phyloP scores from a whole-genome alignment of 2,329 filamentous ascomycete genomes.

The Penicillium capsulatum region DNA sequence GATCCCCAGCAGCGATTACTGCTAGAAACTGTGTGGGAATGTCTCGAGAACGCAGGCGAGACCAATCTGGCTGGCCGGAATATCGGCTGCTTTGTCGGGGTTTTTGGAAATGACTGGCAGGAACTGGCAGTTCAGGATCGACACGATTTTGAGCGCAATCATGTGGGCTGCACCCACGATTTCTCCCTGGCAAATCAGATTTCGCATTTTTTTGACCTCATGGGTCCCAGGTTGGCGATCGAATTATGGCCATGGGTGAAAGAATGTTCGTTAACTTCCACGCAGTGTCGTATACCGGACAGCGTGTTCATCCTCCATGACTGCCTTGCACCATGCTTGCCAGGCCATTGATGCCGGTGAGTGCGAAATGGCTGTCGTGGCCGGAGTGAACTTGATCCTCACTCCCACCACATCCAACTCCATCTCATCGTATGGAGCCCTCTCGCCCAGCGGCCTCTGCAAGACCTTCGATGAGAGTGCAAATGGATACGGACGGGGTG shows the following conservation, averaged over 20 bases:
- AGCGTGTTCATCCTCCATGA: conserved; percentile 35
- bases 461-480: conserved; percentile 25
- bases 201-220: conserved; percentile 23
- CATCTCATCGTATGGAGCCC: conserved; percentile 29
- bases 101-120: conserved; percentile 27
- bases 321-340: conserved; percentile 26
- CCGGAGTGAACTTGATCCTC: conserved; percentile 32
- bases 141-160: conserved; percentile 14
- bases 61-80: conserved; percentile 28
- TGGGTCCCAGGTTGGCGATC: conserved; percentile 21
- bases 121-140: conserved; percentile 19
- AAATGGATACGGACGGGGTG: conserved; percentile 32
- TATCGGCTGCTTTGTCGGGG: conserved; percentile 27
- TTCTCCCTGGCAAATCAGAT: conserved; percentile 25
- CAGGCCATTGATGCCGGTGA: conserved; percentile 14
- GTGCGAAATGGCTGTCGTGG: conserved; percentile 27
- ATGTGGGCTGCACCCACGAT: conserved; percentile 13
- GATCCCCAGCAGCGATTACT: conserved; percentile 35
- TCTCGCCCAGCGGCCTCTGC: conserved; percentile 29
- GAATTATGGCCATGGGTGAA: no score
- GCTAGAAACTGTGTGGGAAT: conserved; percentile 34
- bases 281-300: conserved; percentile 25
- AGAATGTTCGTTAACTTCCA: neutral
- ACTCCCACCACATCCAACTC: conserved; percentile 22
- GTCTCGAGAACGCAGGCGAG: conserved; percentile 31